Evolutionary conservation across 2,329 filamentous ascomycete genomes (phyloP), one percentile per base, ranked within the genome.

Genomic region (Aureobasidium sp.): DNA sequence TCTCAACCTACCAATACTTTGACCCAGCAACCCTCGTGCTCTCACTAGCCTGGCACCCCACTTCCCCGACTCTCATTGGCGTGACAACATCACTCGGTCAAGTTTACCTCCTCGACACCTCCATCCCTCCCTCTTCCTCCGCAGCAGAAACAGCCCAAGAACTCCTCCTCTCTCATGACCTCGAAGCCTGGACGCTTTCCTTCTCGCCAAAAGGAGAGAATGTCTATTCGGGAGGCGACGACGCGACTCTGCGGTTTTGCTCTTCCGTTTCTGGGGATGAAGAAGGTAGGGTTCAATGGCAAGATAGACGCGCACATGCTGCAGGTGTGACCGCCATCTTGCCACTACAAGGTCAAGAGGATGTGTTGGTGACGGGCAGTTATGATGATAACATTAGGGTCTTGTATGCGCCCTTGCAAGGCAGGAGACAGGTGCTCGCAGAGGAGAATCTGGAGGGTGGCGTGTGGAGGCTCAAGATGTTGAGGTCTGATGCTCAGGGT

Each of bases 241-340:
- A 93, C 64, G 83, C 80, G 10, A 71, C 86, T 29, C 71, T 81
- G n/a, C 21, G 42, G 10, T 49, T 44, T 55, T 56, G 14, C 17
- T 42, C 12, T 16, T 39, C 57, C 52, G 24, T 60, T 60, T n/a
- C 30, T n/a, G 49, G 29, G 21, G 39, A 45, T 7, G 21, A 30
- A 35, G 21, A 48, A 10, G 14, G 35, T 6, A 12, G 8, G 10
- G 25, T 11, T 3, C 56, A 58, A 16, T 74, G 71, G 71, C 69
- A 69, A 48, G 79, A 83, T 60, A 70, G 72, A 19, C 83, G 75
- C 56, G 76, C 78, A 14, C 89, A 95, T 62, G 74, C 75, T n/a
- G 89, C 90, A 1, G 91, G 93, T 10, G 86, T 97, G 1, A 95
- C 90, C 0, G 82, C 88, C 2, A 93, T 97, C 51, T 69, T 96